Conservation (phyloP, 83 land plant species). For the Thuja plicata region DNA sequence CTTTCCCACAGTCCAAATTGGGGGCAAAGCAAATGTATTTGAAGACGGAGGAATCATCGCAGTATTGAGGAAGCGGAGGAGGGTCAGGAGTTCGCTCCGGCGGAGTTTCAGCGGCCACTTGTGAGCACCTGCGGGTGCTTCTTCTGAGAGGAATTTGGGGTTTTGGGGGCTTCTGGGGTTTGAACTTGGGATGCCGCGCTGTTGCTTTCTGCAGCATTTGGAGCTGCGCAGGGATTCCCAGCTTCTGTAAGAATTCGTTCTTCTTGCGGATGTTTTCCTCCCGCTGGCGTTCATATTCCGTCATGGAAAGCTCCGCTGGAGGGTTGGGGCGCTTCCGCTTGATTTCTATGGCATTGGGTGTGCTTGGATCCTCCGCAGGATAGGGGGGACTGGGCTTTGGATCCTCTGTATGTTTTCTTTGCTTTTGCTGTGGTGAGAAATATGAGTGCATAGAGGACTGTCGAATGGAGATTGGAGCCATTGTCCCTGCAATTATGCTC, state of each 20-base stretch:
- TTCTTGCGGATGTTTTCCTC: constrained; percentile 40
- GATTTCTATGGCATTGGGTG: not conserved
- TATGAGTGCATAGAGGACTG: not conserved
- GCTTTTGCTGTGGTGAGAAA: not conserved
- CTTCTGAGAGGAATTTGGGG: constrained; percentile 28
- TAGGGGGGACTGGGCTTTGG: not conserved
- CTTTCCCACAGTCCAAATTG: not conserved
- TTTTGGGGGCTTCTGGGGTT: not conserved
- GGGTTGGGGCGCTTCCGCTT: not conserved
- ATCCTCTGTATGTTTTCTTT: not conserved
- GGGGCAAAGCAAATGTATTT: constrained; percentile 21
- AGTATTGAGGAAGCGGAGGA: not conserved
- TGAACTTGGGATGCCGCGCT: not conserved
- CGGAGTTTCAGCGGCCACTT: not conserved
- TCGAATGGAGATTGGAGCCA: not conserved
- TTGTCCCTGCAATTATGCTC: not conserved
- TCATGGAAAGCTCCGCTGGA: not conserved
- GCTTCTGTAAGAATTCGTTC: constrained; percentile 26
- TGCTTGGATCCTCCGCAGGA: not conserved
- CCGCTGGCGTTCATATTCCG: constrained; percentile 43
- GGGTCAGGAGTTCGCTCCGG: not conserved
- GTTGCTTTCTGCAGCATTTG: not conserved
- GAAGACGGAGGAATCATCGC: constrained; percentile 25
- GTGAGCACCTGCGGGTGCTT: constrained; percentile 25
- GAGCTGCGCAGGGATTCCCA: constrained; percentile 27